Evolutionary conservation across 352 stramenopile genomes (phyloP), one percentile per base, ranked within the genome.

Genomic region (Phytophthora palmivora): DNA sequence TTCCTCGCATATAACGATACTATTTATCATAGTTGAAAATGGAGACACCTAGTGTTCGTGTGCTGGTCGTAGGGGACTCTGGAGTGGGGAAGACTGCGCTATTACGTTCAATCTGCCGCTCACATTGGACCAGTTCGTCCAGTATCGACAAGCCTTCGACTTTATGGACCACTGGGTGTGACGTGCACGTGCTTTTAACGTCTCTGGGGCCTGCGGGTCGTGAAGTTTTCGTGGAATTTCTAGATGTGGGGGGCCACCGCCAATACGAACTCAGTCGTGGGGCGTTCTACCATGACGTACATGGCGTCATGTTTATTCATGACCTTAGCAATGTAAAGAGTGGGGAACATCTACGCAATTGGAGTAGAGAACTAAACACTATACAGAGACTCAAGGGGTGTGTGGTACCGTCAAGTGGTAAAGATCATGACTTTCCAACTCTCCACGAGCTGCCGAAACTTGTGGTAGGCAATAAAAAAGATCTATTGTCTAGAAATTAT

Each of bases 61-160:
- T 96, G 51, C 73, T 93, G 5, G 88, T 95, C 12, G 77, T 96
- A 12, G 88, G 87, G 54, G 88, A 96, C 67, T 96, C 88, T 3
- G 88, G 88, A 43, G 88, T 95, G 24, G 88, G 88, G 16, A 96
- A 96, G 73, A 94, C 84, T 12, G 70, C 83, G 61, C 68, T 96
- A 18, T 64, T 96, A 45, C 78, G 74, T n/a, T 65, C 67, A 6
- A 21, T 94, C 10, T 94, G 88, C 55, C 73, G 72, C 58, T 41
- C 71, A n/a, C 18, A 67, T n/a, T 30, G 46, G 51, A 22, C 38
- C 12, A 30, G 8, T 45, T 19, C 39, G 12, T 34, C 33, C 8
- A 63, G 58, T 34, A 34, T 39, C 32, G 53, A 66, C 5, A 67
- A 64, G 19, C 32, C 69, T 22, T 21, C 61, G 37, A 72, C 84